phyloP scores from a whole-genome alignment of 169 alveolate species.

The Cystoisospora suis region DNA sequence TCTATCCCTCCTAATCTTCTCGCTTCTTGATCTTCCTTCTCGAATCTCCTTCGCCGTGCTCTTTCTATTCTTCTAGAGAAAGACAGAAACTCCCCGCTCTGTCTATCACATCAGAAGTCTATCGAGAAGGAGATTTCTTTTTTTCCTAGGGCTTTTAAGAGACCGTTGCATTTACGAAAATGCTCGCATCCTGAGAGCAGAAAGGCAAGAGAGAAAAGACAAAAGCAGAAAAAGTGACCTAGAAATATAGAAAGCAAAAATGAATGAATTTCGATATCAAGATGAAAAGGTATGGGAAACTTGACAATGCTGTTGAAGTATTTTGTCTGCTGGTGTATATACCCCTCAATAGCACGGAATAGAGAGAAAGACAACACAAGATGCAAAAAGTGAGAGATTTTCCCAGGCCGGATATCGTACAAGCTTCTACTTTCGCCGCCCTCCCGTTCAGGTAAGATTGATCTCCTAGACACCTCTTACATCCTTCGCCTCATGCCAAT shows the following conservation, averaged over 20 bases:
- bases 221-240: background rate
- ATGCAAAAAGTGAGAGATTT: background rate
- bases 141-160: slow-evolving; percentile 47
- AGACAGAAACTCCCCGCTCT: background rate
- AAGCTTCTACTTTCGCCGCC: no score
- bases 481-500: no score
- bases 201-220: background rate
- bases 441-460: no score
- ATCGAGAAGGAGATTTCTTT: slow-evolving; percentile 42
- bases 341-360: background rate
- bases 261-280: background rate
- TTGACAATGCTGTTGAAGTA: no score
- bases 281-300: no score
- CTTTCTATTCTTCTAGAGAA: background rate
- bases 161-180: slow-evolving; percentile 71
- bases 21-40: no score
- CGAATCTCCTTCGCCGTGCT: background rate
- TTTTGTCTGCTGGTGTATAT: background rate
- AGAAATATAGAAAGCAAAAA: background rate
- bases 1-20: no score
- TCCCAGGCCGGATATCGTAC: no score
- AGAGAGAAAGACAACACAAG: background rate
- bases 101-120: background rate
- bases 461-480: no score
- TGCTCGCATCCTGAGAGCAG: slow-evolving; percentile 80